Evolutionary conservation across 2,329 filamentous ascomycete genomes (phyloP).

Genomic region (Aspergillus quadricinctus): DNA sequence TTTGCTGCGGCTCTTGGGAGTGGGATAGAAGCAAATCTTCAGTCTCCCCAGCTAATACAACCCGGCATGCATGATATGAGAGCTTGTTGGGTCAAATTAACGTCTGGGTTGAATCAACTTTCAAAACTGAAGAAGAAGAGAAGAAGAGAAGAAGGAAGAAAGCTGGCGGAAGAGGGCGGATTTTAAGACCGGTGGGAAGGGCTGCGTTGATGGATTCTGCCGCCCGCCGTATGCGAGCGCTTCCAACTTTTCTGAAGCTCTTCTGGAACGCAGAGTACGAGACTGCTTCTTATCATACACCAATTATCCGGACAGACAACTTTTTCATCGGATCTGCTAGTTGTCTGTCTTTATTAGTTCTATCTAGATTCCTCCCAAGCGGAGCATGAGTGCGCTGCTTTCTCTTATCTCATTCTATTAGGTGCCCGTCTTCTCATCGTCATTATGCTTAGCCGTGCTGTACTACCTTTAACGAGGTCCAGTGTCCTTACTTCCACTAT

Average conservation of each 20-base stretch:
- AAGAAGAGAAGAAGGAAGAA: slow-evolving; percentile 22
- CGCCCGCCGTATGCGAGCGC: slow-evolving; percentile 18
- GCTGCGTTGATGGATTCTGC: slow-evolving; percentile 22
- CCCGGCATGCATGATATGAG: slow-evolving; percentile 49
- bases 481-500: slow-evolving; percentile 34
- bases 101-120: slow-evolving; percentile 55
- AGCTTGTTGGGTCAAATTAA: slow-evolving; percentile 57
- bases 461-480: slow-evolving; percentile 43
- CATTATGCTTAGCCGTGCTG: slow-evolving; percentile 44
- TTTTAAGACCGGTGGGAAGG: slow-evolving; percentile 13
- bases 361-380: not conserved
- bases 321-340: not conserved
- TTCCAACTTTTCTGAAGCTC: slow-evolving; percentile 29
- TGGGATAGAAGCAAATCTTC: slow-evolving; percentile 38
- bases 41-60: slow-evolving; percentile 55
- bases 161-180: slow-evolving; percentile 12
- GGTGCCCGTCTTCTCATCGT: slow-evolving; percentile 9
- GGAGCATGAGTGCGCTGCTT: slow-evolving; percentile 18
- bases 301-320: slow-evolving; percentile 2
- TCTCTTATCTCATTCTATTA: slow-evolving; percentile 9
- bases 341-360: not conserved
- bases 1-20: slow-evolving; percentile 49
- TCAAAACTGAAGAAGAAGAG: slow-evolving; percentile 43
- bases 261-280: slow-evolving; percentile 5
- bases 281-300: slow-evolving; percentile 3